Base-by-base conservation (phyloP, 169 alveolate genomes). In the Babesia microti region DNA sequence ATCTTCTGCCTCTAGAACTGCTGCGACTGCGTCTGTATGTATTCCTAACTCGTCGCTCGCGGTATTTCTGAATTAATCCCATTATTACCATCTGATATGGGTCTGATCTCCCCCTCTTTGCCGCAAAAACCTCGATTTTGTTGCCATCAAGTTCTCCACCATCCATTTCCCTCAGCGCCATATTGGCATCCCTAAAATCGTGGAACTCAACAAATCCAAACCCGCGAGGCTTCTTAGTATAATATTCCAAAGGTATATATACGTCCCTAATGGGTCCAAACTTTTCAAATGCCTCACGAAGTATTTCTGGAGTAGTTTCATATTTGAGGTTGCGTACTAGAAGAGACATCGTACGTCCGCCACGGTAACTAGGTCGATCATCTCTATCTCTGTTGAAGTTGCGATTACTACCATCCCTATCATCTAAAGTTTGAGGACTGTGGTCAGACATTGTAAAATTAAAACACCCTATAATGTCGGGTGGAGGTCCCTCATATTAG, bases 201-300 rank as follows among this genome's bases (percentile, higher is more conserved):
- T 59, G 59, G 46, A 78, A 83, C 67, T 85, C 93, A 4, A 84
- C 93, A 44, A 85, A 84, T 9, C 93, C 90, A 49, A 85, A 83
- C 5, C 93, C 93, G 29, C 95, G 68, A 1, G 95, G 95, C 52
- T 72, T 76, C 48, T 69, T 71, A 19, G 89, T 76, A 61, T 88
- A 84, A 61, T 80, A 88, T 41, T 88, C 95, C 27, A 84, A 75
- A 14, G 95, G 95, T 27, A 88, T 60, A 49, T 88, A 88, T 17
- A 88, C 95, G 51, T 88, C 95, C 32, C 89, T 68, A 29, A 88
- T 78, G 14, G 82, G 81, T 4, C 95, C 95, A 45, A 54, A 84
- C 53, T 58, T 79, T 47, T 69, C 59, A 46, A 84, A 84, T 32
- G 68, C 74, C 18, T 47, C 60, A 24, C 91, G 57, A 36, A 84